Base-by-base conservation (phyloP, 768 basidiomycete species). In the Lanmaoa rubissima region DNA sequence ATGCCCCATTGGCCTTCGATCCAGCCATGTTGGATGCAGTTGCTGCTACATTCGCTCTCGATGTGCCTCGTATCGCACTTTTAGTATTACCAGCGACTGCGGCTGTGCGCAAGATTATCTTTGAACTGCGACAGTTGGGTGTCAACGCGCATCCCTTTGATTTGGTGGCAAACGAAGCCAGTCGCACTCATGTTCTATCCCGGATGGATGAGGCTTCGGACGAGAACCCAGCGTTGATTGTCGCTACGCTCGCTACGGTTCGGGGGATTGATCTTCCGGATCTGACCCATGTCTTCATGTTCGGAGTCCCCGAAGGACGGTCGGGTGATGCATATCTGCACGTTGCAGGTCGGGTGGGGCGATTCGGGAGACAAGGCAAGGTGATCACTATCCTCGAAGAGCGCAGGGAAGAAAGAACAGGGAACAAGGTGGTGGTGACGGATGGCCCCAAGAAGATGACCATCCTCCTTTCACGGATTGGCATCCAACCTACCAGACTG, bases 261-360 rank as follows among this genome's bases (percentile, higher is more conserved):
- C 84, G 90, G 47, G 90, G 90, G 28, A 71, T 92, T 48, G 89
- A 92, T 73, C 70, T 92, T 50, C 85, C 84, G 11, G 79, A 78
- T 58, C 74, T 92, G 62, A 81, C 82, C 46, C 90, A 91, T 66
- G 89, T 92, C 19, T 90, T 92, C 68, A 74, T 90, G 48, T 71
- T 87, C 44, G 88, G 88, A 5, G 72, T 87, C 3, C 79, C 82
- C 7, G 79, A 81, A 56, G 79, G 75, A 32, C 73, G 70, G 61
- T 71, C 73, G 12, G 79, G 82, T 39, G 86, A 87, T 61, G 76
- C 76, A 40, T 92, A 92, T 67, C 57, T 85, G 61, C 90, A 92
- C 63, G 73, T 85, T 41, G 83, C 86, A 6, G 90, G 90, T 14
- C 82, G 90, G 13, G 87, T 86, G n/a, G 88, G 89, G 21, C 79